Conservation (phyloP, 192 early-diverging fungal species). For the Coemansia sp. region DNA sequence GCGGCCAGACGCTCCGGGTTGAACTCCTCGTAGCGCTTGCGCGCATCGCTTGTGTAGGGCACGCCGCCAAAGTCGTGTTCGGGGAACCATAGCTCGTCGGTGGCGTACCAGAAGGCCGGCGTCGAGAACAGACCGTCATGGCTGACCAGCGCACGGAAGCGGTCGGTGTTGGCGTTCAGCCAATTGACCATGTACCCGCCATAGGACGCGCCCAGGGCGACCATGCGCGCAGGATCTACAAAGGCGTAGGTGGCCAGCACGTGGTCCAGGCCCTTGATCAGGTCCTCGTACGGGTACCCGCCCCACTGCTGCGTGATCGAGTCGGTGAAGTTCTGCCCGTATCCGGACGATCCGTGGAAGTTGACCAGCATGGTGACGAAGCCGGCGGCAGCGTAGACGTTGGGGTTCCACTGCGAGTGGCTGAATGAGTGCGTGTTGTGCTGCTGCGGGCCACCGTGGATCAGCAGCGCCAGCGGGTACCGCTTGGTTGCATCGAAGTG, state of each 20-base stretch:
- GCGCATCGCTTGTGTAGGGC: conserved; percentile 56
- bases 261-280: conserved; percentile 70
- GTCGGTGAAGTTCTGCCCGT: conserved; percentile 70
- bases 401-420: conserved; percentile 67
- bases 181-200: conserved; percentile 86
- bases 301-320: conserved; percentile 73
- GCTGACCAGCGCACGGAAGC: conserved; percentile 67
- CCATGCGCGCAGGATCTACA: conserved; percentile 59
- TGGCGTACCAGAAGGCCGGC: conserved; percentile 59
- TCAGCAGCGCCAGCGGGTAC: conserved; percentile 71
- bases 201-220: conserved; percentile 72
- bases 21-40: conserved; percentile 60
- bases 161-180: conserved; percentile 72
- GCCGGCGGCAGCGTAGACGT: conserved; percentile 68
- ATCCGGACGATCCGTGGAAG: conserved; percentile 73
- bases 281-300: conserved; percentile 65
- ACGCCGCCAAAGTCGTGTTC: conserved; percentile 75
- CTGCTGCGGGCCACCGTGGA: conserved; percentile 80
- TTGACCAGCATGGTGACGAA: conserved; percentile 68
- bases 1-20: conserved; percentile 66
- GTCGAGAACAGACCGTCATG: conserved; percentile 76
- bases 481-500: conserved; percentile 54
- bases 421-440: conserved; percentile 59
- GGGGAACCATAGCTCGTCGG: conserved; percentile 78
- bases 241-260: conserved; percentile 55